Evolutionary conservation across 495 filamentous ascomycete species (phyloP), one percentile per base, ranked within the genome.

Genomic region (Penicillium bialowiezense): DNA sequence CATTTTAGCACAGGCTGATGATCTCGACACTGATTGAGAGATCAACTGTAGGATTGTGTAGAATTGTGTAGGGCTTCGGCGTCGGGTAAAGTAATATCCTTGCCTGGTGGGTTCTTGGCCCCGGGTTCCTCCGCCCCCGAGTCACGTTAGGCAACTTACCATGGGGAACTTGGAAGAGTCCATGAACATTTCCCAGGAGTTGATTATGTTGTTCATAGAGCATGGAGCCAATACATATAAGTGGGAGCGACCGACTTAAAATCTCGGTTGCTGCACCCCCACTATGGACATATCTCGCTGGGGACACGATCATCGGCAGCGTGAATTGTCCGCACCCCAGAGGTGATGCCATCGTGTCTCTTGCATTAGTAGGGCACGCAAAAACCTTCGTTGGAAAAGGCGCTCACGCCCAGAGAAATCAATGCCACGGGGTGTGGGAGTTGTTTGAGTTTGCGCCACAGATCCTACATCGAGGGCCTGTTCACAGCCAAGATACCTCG

Each of bases 261-360:
- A 18, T 38, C 18, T 34, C 32, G 14, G 15, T 47, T 8, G 44
- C 44, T 3, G 44, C 44, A 5, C 44, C 44, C 9, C 33, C 44
- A 12, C 5, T n/a, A 21, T 47, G 33, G 44, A 35, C 44, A 6
- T 47, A 36, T 28, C 2, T n/a, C 7, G 44, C 33, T 5, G 33
- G 44, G 21, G 44, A 47, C 34, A 47, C 44, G 0, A 47, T 47
- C 32, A 47, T 47, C 19, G 44, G 44, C 29, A 47, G 33, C 33
- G 32, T 47, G 21, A 36, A 26, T 19, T 14, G 24, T 15, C 23
- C 44, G 17, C 44, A 34, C 14, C 15, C 37, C 20, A 23, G 18
- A 5, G 18, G 32, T 0, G 44, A 46, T 13, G 44, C 44, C 31
- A 28, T 20, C 5, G 18, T 46, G 12, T 28, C 44, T 6, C 44